These are phyloP conservation scores for Malassezia equina DNA, from an alignment of 1,284 basidiomycete species.

Conservation along the genomic window DNA sequence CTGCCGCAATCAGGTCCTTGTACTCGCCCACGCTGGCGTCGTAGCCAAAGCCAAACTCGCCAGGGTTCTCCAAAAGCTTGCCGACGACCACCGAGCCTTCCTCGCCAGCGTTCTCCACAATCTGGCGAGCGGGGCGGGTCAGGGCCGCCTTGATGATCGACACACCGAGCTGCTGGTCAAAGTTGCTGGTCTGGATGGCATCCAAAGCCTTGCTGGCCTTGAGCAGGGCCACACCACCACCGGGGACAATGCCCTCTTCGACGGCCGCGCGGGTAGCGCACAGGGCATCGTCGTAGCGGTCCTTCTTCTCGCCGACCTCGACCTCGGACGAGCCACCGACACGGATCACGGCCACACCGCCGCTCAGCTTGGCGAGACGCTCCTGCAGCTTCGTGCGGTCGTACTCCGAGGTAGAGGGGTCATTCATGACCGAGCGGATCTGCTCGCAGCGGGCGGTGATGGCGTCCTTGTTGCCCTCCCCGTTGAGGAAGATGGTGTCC, in stretches of 20 bases:
- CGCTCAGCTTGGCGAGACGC: slow-evolving; percentile 85
- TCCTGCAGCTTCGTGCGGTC: slow-evolving; percentile 94
- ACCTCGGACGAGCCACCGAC: slow-evolving; percentile 89
- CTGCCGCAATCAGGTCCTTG: slow-evolving; percentile 83
- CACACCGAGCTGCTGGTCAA: slow-evolving; percentile 94
- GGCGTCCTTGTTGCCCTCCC: slow-evolving; percentile 53
- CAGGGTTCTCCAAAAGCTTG: slow-evolving; percentile 48
- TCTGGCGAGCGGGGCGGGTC: slow-evolving; percentile 66
- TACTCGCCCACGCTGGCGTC: slow-evolving; percentile 84
- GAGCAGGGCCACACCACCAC: slow-evolving; percentile 80
- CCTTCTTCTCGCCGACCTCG: slow-evolving; percentile 98
- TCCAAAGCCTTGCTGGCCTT: slow-evolving; percentile 78
- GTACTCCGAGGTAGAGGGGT: slow-evolving; percentile 78
- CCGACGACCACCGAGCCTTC: slow-evolving; percentile 89
- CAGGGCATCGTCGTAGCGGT: slow-evolving; percentile 92
- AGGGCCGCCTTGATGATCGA: slow-evolving; percentile 83
- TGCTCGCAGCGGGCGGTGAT: slow-evolving; percentile 63
- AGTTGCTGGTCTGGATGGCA: slow-evolving; percentile 73
- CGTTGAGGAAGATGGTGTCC: slow-evolving; percentile 92
- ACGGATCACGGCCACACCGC: slow-evolving; percentile 96
- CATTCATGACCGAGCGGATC: slow-evolving; percentile 73
- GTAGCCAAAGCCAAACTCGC: slow-evolving; percentile 57
- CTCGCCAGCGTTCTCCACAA: slow-evolving; percentile 88
- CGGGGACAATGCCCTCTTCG: slow-evolving; percentile 85
- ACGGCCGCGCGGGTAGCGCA: slow-evolving; percentile 96